Base-by-base conservation (phyloP, 345 rosid species). In the Fremontodendron californicum region DNA sequence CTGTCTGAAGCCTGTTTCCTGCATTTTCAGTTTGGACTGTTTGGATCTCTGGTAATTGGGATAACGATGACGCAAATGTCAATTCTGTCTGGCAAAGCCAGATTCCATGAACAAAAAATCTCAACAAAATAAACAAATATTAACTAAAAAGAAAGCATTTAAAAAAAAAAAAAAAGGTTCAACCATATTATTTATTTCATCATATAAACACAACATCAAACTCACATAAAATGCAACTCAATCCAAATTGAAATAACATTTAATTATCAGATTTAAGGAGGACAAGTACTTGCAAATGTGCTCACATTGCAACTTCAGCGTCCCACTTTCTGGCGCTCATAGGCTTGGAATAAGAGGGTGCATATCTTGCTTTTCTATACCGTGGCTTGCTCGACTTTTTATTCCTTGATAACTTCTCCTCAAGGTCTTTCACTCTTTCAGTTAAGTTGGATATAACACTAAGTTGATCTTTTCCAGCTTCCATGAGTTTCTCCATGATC, bases 391-490 rank as follows among this genome's bases (percentile, higher is more conserved):
- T 60, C 1, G 18, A 43, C 16, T 60, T 81, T 76, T 79, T 87
- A 61, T 40, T 86, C 78, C 57, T 87, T n/a, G 86, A 80, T 52
- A 92, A 66, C 54, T 82, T 88, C 64, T 78, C 84, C 85, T 91
- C 96, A 69, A 94, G 71, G 37, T 86, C 86, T 72, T 85, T 83
- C 75, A 90, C 90, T 51, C 93, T 87, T 18, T 86, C 84, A 0
- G 86, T 85, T 66, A 94, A 75, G 75, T 82, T 78, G 15, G 90
- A 87, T 67, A 92, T 90, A 29, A 81, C 87, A 42, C 71, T 74
- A 16, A 89, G 75, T 71, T 94, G 96, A 78, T 85, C 87, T 68
- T 83, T 88, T 33, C 97, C 97, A 11, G 88, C 84, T 71, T 86
- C 89, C 66, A 90, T 75, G 29, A 94, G 75, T 67, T 83, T 85